phyloP scores from a whole-genome alignment of 192 early-diverging fungal genomes.

The Kickxella alabastrina region DNA sequence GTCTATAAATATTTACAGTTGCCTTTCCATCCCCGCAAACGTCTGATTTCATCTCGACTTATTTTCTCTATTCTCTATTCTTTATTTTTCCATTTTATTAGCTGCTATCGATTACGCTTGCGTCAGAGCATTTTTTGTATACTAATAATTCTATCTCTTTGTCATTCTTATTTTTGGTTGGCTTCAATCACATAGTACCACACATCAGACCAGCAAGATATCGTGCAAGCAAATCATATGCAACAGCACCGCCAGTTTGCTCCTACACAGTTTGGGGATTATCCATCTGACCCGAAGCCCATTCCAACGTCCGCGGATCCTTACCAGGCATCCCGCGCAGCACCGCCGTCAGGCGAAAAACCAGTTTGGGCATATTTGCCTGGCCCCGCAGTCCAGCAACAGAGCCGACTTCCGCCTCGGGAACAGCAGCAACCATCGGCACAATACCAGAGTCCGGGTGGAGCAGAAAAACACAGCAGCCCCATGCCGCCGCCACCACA shows the following conservation, averaged over 20 bases:
- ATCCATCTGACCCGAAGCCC: conserved; percentile 17
- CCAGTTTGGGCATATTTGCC: conserved; percentile 22
- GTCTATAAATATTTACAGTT: too few relatives aligned
- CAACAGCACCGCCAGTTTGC: conserved; percentile 40
- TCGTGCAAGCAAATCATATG: conserved; percentile 31
- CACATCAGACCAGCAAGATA: conserved; percentile 40
- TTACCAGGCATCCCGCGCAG: conserved; percentile 26
- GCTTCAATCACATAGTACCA: too few relatives aligned
- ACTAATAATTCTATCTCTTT: too few relatives aligned
- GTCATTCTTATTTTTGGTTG: too few relatives aligned
- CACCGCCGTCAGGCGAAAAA: conserved; percentile 12
- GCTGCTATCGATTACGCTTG: too few relatives aligned
- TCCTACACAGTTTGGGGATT: conserved; percentile 26
- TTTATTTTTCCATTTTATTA: too few relatives aligned
- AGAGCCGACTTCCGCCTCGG: conserved; percentile 7
- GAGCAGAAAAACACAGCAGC: not conserved
- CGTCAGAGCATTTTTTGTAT: too few relatives aligned
- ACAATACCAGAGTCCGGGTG: not conserved
- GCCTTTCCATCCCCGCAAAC: too few relatives aligned
- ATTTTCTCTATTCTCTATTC: too few relatives aligned
- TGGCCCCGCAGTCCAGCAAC: conserved; percentile 6
- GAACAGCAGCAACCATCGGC: conserved; percentile 15
- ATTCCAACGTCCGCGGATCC: conserved; percentile 16
- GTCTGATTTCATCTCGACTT: too few relatives aligned
- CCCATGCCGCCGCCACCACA: not conserved